phyloP scores from a whole-genome alignment of 345 rosid species.

The Barbarea vulgaris region DNA sequence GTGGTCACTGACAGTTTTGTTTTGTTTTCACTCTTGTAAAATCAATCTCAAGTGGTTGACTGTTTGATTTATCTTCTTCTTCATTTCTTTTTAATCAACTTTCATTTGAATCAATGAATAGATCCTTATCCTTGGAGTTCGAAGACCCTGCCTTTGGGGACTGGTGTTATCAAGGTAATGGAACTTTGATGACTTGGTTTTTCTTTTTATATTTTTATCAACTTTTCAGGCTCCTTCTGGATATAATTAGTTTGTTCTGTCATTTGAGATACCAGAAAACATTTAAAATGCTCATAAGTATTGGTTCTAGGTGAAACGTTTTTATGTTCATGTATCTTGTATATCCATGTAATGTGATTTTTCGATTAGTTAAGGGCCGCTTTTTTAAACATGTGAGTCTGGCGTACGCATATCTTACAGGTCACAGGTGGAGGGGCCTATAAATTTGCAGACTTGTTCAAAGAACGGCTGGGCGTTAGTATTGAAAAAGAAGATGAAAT shows the following conservation, averaged over 20 bases:
- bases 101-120: constrained; percentile 12
- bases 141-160: constrained; percentile 41
- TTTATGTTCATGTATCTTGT: not conserved
- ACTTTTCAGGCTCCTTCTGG: not conserved
- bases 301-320: not conserved
- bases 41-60: not conserved
- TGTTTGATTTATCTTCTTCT: constrained; percentile 4
- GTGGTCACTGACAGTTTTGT: constrained; percentile 16
- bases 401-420: constrained; percentile 40
- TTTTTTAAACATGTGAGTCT: constrained; percentile 17
- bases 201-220: not conserved
- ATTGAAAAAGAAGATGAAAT: constrained; percentile 99
- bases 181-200: not conserved
- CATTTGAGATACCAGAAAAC: constrained; percentile 1
- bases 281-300: not conserved
- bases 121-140: constrained; percentile 47
- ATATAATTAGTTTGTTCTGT: not conserved
- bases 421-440: constrained; percentile 99
- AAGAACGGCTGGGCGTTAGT: constrained; percentile 92
- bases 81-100: not conserved
- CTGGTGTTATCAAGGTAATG: constrained; percentile 46
- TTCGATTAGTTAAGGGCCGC: constrained; percentile 6
- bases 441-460: constrained; percentile 90
- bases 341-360: constrained; percentile 14
- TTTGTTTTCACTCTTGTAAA: not conserved